Percentiles rank a stretch among this genome's conserved stretches.
Conservation (phyloP, 176 grass and related monocot genomes). For the Rhynchospora tenuis region DNA sequence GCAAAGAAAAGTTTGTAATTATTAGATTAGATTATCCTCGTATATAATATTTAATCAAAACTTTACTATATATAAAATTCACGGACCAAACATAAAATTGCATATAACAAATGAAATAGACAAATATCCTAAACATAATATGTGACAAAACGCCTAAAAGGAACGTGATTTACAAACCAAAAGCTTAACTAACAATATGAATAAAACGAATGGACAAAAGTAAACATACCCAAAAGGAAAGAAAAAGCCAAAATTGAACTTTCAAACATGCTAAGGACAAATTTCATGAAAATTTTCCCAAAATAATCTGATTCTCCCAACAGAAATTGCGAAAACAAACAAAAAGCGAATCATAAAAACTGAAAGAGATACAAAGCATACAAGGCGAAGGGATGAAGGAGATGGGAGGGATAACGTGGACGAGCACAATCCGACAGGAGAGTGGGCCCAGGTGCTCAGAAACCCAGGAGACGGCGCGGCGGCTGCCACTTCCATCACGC, state of each 20-base stretch:
- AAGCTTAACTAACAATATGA: neutral
- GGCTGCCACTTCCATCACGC: constrained; percentile 43
- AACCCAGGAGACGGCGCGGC: constrained; percentile 65
- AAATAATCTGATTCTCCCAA: neutral
- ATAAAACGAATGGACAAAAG: neutral
- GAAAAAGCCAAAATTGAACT: neutral
- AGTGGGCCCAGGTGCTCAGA: constrained; percentile 33
- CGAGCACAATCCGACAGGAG: constrained; percentile 41
- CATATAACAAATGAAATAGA: neutral
- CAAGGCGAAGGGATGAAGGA: constrained; percentile 69
- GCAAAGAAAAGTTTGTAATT: neutral
- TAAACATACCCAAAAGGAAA: neutral
- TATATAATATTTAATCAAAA: neutral
- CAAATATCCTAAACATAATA: neutral
- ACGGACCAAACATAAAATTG: neutral
- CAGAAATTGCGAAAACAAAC: neutral
- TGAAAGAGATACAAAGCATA: neutral
- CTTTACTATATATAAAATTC: neutral
- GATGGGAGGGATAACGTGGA: constrained; percentile 70
- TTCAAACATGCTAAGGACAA: neutral
- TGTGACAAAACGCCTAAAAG: neutral
- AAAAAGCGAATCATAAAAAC: neutral
- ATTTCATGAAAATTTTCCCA: neutral
- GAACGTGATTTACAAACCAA: neutral
- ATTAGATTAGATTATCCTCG: neutral